A percentile compares a stretch with the other conserved stretches of the same genome.
Conservation (phyloP, 495 filamentous ascomycete genomes). For the Schizothecium vesticola region DNA sequence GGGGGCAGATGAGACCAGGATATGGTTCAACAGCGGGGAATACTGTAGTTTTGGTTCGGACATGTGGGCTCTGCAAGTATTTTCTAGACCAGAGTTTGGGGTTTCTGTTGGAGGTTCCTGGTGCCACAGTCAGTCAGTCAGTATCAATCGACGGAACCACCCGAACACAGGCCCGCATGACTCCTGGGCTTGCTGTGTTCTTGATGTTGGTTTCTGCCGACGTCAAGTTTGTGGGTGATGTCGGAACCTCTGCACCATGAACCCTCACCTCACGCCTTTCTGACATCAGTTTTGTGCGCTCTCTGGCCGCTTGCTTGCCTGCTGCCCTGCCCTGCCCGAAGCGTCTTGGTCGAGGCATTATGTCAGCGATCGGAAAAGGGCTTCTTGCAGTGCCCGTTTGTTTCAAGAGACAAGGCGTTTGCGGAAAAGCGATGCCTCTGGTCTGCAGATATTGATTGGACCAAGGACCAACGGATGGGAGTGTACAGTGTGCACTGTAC, state of each 20-base stretch:
- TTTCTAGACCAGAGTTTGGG: not conserved
- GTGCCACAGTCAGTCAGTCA: not conserved
- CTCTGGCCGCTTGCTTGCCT: not conserved
- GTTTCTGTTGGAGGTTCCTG: not conserved
- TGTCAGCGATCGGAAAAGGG: conserved; percentile 13
- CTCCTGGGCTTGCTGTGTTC: not conserved
- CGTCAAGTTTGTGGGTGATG: not conserved
- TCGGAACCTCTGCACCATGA: not conserved
- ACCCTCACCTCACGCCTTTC: not conserved
- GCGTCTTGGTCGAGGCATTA: conserved; percentile 2
- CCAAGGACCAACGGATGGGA: not conserved
- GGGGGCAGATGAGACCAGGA: not conserved
- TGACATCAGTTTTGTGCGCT: not conserved
- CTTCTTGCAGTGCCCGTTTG: not conserved
- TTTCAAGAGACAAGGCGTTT: not conserved
- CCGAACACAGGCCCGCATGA: not conserved
- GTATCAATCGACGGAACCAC: not conserved
- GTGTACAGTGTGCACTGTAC: not conserved
- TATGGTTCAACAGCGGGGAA: not conserved
- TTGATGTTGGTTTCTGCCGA: not conserved
- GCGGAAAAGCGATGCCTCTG: not conserved
- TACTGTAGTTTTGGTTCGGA: not conserved
- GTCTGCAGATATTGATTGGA: not conserved
- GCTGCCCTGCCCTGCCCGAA: not conserved
- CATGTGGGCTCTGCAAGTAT: not conserved